A percentile compares a stretch with the other conserved stretches of the same genome.
phyloP scores from a whole-genome alignment of 202 grass and related monocot species.

The Zoysia matrella region DNA sequence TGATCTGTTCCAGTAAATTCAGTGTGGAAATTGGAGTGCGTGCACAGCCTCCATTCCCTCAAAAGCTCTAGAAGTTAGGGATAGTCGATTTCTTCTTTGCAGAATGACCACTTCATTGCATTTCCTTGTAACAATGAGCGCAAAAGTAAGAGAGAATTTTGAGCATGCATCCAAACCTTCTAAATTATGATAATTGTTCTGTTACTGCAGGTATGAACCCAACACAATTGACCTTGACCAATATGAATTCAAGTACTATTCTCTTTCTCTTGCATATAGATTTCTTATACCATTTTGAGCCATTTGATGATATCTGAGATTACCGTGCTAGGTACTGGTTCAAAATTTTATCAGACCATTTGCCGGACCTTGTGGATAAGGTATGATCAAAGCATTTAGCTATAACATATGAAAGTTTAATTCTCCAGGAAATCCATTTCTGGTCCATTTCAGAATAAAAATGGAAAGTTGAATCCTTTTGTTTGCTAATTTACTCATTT shows the following conservation, averaged over 20 bases:
- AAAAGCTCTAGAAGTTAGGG: conserved; percentile 24
- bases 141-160: conserved; percentile 29
- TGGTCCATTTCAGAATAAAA: no score
- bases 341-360: conserved; percentile 83
- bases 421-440: not conserved
- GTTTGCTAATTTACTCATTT: conserved; percentile 16
- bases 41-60: not conserved
- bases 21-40: conserved; percentile 20
- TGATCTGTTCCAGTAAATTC: conserved; percentile 18
- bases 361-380: conserved; percentile 91
- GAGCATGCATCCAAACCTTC: conserved; percentile 17
- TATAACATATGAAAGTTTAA: conserved; percentile 17
- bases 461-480: not conserved
- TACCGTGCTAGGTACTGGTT: conserved; percentile 84
- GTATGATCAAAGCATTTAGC: conserved; percentile 52
- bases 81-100: not conserved
- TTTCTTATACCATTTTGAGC: conserved; percentile 27
- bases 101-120: conserved; percentile 4
- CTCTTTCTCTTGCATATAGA: conserved; percentile 38
- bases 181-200: conserved; percentile 36
- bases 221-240: conserved; percentile 95
- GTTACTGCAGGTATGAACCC: conserved; percentile 87
- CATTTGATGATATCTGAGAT: conserved; percentile 43
- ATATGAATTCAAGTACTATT: conserved; percentile 86
- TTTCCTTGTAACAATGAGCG: conserved; percentile 7